Percentiles rank a stretch among this genome's conserved stretches.
Conservation (phyloP, 306 rosid genomes). For the Vachellia collinsii region DNA sequence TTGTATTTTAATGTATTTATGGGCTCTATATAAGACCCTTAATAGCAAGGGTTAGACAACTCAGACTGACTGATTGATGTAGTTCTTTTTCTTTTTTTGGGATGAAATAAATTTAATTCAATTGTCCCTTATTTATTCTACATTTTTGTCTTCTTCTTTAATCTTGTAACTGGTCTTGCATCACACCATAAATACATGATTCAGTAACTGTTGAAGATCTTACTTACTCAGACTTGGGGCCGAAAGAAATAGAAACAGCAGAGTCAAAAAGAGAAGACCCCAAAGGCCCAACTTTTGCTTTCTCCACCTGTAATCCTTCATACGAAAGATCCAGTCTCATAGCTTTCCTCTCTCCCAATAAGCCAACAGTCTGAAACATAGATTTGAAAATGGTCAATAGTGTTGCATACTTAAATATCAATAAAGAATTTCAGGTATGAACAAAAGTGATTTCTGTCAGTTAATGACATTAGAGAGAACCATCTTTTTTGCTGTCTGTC, state of each 20-base stretch:
- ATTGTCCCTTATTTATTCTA: neutral
- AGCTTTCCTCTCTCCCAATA: constrained; percentile 64
- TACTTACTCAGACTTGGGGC: constrained; percentile 71
- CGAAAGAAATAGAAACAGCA: constrained; percentile 82
- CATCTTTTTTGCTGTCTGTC: neutral
- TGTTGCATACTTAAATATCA: neutral
- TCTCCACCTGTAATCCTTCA: constrained; percentile 62
- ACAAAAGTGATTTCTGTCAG: neutral
- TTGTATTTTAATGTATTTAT: neutral
- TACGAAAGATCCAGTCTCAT: constrained; percentile 77
- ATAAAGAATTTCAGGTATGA: neutral
- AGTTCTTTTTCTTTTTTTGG: too few species aligned
- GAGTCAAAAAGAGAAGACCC: constrained; percentile 91
- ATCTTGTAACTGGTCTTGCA: neutral
- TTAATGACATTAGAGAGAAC: neutral
- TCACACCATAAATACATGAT: constrained; percentile 17
- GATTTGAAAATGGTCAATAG: constrained; percentile 36
- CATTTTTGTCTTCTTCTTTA: neutral
- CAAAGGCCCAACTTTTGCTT: constrained; percentile 96
- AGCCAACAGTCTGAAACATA: constrained; percentile 70
- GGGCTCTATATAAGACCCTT: neutral
- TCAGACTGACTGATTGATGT: neutral
- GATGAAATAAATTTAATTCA: neutral
- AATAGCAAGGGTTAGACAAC: neutral
- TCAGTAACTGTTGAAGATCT: constrained; percentile 44